Evolutionary conservation across 257 asterid species (phyloP).

Genomic region (Solanum okadae): DNA sequence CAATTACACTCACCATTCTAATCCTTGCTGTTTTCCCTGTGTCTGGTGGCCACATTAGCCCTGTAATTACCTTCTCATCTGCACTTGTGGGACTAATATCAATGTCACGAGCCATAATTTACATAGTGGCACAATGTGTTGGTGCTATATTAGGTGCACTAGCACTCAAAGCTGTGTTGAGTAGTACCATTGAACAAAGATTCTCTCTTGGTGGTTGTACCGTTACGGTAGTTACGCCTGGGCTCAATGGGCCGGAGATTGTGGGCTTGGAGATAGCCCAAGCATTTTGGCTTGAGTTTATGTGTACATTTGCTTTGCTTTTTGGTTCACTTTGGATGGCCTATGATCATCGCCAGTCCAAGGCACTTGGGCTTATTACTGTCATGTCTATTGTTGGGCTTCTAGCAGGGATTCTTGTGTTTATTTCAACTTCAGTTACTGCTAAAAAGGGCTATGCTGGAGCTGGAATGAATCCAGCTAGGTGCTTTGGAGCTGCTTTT

Average conservation of each 20-base stretch:
- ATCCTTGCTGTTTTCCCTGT: slow-evolving; percentile 62
- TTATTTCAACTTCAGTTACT: slow-evolving; percentile 49
- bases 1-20: slow-evolving; percentile 43
- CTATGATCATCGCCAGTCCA: slow-evolving; percentile 58
- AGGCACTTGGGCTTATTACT: slow-evolving; percentile 26
- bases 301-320: slow-evolving; percentile 50
- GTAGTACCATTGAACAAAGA: slow-evolving; percentile 18
- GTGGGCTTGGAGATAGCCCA: slow-evolving; percentile 41
- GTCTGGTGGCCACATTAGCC: slow-evolving; percentile 84
- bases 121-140: slow-evolving; percentile 43
- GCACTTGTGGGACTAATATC: slow-evolving; percentile 65
- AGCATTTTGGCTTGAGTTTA: slow-evolving; percentile 59
- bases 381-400: slow-evolving; percentile 41
- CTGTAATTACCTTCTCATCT: slow-evolving; percentile 71
- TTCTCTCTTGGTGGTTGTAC: slow-evolving; percentile 79
- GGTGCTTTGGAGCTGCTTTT: slow-evolving; percentile 66
- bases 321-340: slow-evolving; percentile 80
- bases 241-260: slow-evolving; percentile 35
- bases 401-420: slow-evolving; percentile 57
- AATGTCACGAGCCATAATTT: slow-evolving; percentile 42
- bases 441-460: slow-evolving; percentile 51
- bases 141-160: slow-evolving; percentile 68
- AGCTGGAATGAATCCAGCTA: slow-evolving; percentile 73
- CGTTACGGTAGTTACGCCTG: slow-evolving; percentile 29
- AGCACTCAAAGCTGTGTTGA: slow-evolving; percentile 55